phyloP scores from a whole-genome alignment of 1,284 basidiomycete genomes.

The Coriolopsis trogii region DNA sequence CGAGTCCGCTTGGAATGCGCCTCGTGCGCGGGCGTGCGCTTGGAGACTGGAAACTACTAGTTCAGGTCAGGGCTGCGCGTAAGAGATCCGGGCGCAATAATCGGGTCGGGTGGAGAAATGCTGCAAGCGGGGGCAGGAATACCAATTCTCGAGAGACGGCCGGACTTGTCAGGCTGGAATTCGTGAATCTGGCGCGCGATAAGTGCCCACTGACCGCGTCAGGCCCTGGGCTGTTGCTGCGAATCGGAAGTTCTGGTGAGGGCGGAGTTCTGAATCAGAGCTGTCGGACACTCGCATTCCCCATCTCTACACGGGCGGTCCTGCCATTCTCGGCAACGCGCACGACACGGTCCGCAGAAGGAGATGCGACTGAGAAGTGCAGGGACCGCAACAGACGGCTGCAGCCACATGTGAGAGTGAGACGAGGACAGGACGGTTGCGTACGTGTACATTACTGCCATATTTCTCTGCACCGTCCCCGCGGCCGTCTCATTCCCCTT shows the following conservation, averaged over 20 bases:
- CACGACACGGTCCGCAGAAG: neutral
- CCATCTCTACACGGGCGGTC: slow-evolving; percentile 1
- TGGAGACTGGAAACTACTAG: too few species aligned
- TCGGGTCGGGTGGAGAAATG: slow-evolving; percentile 20
- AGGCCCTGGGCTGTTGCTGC: too few species aligned
- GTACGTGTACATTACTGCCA: slow-evolving; percentile 18
- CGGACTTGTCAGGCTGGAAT: neutral
- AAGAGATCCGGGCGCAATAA: slow-evolving; percentile 7
- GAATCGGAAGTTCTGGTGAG: too few species aligned
- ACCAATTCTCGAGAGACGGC: slow-evolving; percentile 72
- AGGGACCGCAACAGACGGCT: slow-evolving; percentile 4
- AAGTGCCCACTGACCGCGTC: slow-evolving; percentile 14
- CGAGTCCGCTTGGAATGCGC: slow-evolving; percentile 11
- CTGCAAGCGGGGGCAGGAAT: slow-evolving; percentile 45
- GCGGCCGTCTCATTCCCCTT: slow-evolving; percentile 10
- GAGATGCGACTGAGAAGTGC: too few species aligned
- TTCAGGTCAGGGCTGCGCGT: neutral
- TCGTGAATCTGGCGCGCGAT: slow-evolving; percentile 11
- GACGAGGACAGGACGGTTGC: slow-evolving; percentile 2
- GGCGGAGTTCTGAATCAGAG: slow-evolving; percentile 5
- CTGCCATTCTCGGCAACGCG: slow-evolving; percentile 8
- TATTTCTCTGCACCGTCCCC: too few species aligned
- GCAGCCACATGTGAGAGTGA: slow-evolving; percentile 7
- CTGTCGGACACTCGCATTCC: neutral
- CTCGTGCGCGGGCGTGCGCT: slow-evolving; percentile 20